Evolutionary conservation across 179 eudicot species (phyloP).

Genomic region (Actinidia chinensis): DNA sequence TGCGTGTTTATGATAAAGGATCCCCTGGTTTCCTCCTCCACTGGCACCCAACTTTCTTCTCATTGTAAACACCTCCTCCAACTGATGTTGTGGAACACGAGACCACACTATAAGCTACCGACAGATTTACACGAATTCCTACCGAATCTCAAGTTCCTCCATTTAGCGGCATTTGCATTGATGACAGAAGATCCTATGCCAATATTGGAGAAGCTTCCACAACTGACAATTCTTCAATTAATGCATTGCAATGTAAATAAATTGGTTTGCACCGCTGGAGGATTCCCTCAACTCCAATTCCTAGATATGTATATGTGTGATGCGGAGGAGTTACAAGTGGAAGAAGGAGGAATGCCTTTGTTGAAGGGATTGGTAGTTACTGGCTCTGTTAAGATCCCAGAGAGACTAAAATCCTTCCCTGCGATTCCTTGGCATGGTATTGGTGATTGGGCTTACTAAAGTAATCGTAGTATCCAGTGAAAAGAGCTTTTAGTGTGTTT

Average conservation of each 20-base stretch:
- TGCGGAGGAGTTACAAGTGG: neutral
- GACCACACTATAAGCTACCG: neutral
- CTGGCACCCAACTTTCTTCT: neutral
- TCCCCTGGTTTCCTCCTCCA: neutral
- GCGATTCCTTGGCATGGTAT: too few relatives aligned
- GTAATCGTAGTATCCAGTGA: too few relatives aligned
- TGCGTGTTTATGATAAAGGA: rapidly evolving
- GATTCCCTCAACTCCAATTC: neutral
- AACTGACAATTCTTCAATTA: neutral
- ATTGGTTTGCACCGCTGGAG: neutral
- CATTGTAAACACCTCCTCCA: neutral
- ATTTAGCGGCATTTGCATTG: rapidly evolving
- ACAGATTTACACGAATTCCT: neutral
- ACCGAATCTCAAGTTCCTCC: neutral
- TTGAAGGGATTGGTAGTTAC: neutral
- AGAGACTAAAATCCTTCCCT: too few relatives aligned
- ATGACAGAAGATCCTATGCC: neutral
- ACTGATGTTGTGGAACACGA: neutral
- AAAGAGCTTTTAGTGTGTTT: too few relatives aligned
- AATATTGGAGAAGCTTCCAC: neutral
- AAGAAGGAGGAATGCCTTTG: neutral
- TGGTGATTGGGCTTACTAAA: too few relatives aligned
- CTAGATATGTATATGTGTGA: too few relatives aligned
- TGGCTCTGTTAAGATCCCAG: too few relatives aligned
- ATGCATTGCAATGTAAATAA: rapidly evolving